Evolutionary conservation across 2,329 filamentous ascomycete genomes (phyloP).

Genomic region (Didymella segeticola): DNA sequence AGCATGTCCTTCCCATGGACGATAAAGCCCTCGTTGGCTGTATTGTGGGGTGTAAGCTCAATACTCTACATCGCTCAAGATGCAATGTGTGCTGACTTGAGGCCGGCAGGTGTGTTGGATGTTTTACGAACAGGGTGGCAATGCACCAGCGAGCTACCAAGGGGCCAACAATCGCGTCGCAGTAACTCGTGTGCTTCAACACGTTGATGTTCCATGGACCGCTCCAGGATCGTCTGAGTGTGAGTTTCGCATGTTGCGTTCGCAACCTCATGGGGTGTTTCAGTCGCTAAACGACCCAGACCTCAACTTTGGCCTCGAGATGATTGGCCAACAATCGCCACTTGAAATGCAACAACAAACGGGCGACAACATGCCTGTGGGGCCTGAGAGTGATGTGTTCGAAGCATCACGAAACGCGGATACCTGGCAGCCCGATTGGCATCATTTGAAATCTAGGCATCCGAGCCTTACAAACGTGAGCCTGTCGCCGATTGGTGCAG

Average conservation of each 20-base stretch:
- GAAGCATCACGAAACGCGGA: slow-evolving; percentile 43
- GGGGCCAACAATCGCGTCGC: slow-evolving; percentile 31
- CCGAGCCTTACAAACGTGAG: slow-evolving; percentile 26
- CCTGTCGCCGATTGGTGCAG: slow-evolving; percentile 16
- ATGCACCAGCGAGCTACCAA: slow-evolving; percentile 12
- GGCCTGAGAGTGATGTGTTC: slow-evolving; percentile 30
- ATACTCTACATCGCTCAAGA: not conserved
- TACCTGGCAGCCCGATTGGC: slow-evolving; percentile 32
- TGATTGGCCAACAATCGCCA: slow-evolving; percentile 38
- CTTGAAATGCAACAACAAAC: slow-evolving; percentile 35
- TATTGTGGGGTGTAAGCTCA: slow-evolving; percentile 49
- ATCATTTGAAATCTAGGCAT: slow-evolving; percentile 31
- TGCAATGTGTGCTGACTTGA: slow-evolving; percentile 2
- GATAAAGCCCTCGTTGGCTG: slow-evolving; percentile 52
- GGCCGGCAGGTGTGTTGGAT: slow-evolving; percentile 47
- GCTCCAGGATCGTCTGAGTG: slow-evolving; percentile 42
- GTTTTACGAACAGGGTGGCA: slow-evolving; percentile 39
- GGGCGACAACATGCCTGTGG: slow-evolving; percentile 22
- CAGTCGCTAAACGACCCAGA: slow-evolving; percentile 42
- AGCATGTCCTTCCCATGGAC: slow-evolving; percentile 53
- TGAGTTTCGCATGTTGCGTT: slow-evolving; percentile 36
- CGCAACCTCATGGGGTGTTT: slow-evolving; percentile 23
- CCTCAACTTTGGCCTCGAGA: slow-evolving; percentile 38
- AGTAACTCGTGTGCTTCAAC: slow-evolving; percentile 35
- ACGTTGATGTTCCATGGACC: slow-evolving; percentile 35